Base-by-base conservation (phyloP, 768 basidiomycete genomes). In the Leccinum uliginosum region DNA sequence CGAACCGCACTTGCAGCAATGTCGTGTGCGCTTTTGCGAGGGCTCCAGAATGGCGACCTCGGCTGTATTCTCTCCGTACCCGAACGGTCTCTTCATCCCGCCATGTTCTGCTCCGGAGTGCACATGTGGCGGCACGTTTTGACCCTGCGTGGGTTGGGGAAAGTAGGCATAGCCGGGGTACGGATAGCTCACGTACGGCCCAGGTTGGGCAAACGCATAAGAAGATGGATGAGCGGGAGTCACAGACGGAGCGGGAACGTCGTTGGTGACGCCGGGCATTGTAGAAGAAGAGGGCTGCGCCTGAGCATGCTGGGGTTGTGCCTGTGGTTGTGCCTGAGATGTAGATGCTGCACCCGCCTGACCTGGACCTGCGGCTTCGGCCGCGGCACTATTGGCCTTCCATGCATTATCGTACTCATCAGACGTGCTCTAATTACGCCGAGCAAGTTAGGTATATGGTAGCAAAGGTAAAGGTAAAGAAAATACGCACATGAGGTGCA, bases 1-100 rank as follows among this genome's bases (percentile, higher is more conserved):
- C 38, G 82, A 84, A 15, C 89, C 89, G 55, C 89, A 91, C 73
- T 92, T 92, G 68, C 85, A 86, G 63, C 89, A 92, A 65, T 91
- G 90, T 40, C 89, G 85, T 45, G 83, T 82, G 3, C 90, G 80
- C 66, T 88, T 88, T 62, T 71, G 71, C 4, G 76, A 72, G 3
- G 73, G 71, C 56, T 78, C 75, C 3, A 71, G 59, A 15, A 74
- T 72, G 11, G 63, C 67, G 5, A 71, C 57, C 60, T 66, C 63
- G 17, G 63, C 45, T 26, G 63, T 9, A 17, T 61, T 62, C 44
- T 68, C 68, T 3, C 68, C 67, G 30, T 63, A 73, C 15, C 65
- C 66, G 19, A 62, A 67, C 4, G 70, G 58, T 35, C 71, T 60
- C 58, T 74, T 73, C 0, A 68, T 38, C 10, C 65, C 64, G 15